Base-by-base conservation (phyloP, 257 asterid species). In the Ligustrum vulgare region DNA sequence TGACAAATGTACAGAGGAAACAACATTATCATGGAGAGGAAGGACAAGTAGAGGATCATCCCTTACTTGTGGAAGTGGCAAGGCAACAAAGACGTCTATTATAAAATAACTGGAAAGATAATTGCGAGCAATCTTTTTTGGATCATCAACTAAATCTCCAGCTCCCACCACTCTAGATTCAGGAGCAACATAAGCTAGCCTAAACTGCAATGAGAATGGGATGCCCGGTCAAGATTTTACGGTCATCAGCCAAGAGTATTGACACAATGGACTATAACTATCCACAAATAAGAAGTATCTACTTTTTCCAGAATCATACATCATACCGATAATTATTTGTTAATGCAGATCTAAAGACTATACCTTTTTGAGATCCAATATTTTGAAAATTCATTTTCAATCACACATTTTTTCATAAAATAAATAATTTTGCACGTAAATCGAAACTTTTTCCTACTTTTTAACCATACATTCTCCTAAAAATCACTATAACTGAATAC, bases 11-110 rank as follows among this genome's bases (percentile, higher is more conserved):
- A 22, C 3, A 23, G 35, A 10, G 66, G 33, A 20, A 22, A 23
- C 13, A 13, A 60, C 33, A 60, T 10, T 23, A 60, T 60, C 67
- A 23, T 7, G 28, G 47, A 16, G 47, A 8, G 37, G 54, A 37
- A 68, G 54, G 8, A 13, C 8, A 0, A 68, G 54, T 25, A 36
- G 63, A 47, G 58, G 58, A 71, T 6, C 15, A 39, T 47, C 69
- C 36, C 80, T 82, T 74, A 89, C 98, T 85, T 93, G 97, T 45
- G 98, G 97, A 83, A 93, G 89, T 73, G 98, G 97, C 39, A 93
- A 82, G 47, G 84, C 89, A 13, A 85, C 83, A 72, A 91, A 82
- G 22, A 93, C 70, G 81, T 93, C 98, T 51, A 91, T 22, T 20
- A 69, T 2, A 83, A 93, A 89, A 80, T 72, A 84, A 82, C 94